These are phyloP conservation scores for Phytomonas sp. DNA, from an alignment of 208 protist species.

Conservation along the genomic window DNA sequence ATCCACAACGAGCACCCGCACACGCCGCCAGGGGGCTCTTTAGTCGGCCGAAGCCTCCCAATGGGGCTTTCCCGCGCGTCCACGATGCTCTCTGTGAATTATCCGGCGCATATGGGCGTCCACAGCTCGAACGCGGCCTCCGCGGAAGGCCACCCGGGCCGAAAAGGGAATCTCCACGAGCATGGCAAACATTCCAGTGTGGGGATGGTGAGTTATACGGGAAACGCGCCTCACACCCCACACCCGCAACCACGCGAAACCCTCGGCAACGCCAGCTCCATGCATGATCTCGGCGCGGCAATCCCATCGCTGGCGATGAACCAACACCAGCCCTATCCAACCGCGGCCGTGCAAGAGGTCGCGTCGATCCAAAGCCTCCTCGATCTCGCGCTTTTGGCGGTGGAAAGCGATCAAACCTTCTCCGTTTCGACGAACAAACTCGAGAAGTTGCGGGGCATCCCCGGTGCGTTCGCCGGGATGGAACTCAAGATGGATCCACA, in stretches of 20 bases:
- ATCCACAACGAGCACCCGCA: neutral
- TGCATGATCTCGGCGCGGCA: neutral
- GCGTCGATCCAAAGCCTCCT: slow-evolving; percentile 71
- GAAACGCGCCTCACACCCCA: neutral
- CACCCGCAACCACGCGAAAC: neutral
- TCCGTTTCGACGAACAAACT: slow-evolving; percentile 15
- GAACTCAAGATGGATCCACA: neutral
- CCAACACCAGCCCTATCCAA: slow-evolving; percentile 4
- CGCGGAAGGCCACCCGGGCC: neutral
- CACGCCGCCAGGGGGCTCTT: neutral
- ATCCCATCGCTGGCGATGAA: neutral
- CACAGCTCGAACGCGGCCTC: neutral
- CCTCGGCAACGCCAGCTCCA: slow-evolving; percentile 3
- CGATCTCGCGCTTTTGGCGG: slow-evolving; percentile 73
- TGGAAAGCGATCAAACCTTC: slow-evolving; percentile 62
- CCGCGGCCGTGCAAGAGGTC: slow-evolving; percentile 22
- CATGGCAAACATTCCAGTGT: neutral
- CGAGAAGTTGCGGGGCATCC: slow-evolving; percentile 11
- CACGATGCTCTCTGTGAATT: neutral
- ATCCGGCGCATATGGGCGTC: neutral
- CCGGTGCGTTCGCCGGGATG: slow-evolving; percentile 19
- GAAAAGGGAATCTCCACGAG: neutral
- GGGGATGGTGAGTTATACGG: neutral
- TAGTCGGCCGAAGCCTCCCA: neutral
- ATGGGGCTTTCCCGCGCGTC: neutral